These are phyloP conservation scores for Neoconidiobolus thromboides DNA, from an alignment of 371 early-diverging fungal species.

Conservation along the genomic window DNA sequence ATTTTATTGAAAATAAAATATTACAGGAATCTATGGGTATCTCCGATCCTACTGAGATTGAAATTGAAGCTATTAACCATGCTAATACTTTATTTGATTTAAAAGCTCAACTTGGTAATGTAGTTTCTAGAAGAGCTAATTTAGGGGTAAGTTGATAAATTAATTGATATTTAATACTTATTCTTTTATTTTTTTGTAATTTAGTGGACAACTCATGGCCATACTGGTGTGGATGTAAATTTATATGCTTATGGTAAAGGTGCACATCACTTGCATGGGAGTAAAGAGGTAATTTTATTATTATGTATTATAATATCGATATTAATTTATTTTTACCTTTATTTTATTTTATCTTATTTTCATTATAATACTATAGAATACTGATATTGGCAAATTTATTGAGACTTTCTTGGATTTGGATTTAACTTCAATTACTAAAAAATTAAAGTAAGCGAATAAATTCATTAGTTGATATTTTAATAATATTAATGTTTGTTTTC, in stretches of 20 bases:
- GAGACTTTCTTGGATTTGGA: conserved; percentile 35
- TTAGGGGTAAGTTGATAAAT: conserved; percentile 27
- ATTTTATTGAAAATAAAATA: conserved; percentile 21
- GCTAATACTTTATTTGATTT: conserved; percentile 7
- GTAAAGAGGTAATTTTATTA: conserved; percentile 25
- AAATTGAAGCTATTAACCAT: conserved; percentile 27
- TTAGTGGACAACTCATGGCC: conserved; percentile 79
- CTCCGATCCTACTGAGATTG: conserved; percentile 35
- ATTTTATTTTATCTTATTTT: neutral
- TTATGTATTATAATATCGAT: no score
- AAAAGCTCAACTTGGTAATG: conserved; percentile 36
- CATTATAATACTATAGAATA: conserved; percentile 29
- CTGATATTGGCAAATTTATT: conserved; percentile 64
- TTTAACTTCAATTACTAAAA: conserved; percentile 32
- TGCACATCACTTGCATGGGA: conserved; percentile 28
- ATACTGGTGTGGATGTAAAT: conserved; percentile 88
- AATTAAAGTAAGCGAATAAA: conserved; percentile 13
- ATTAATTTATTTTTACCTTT: neutral
- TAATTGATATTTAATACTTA: neutral
- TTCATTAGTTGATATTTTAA: neutral
- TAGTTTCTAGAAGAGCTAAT: conserved; percentile 47
- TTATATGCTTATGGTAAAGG: conserved; percentile 54
- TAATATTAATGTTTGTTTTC: neutral
- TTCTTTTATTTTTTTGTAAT: neutral
- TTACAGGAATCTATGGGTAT: conserved; percentile 42